Evolutionary conservation across 2,329 filamentous ascomycete species (phyloP), one percentile per base, ranked within the genome.

Genomic region (Ophiostoma quercus): DNA sequence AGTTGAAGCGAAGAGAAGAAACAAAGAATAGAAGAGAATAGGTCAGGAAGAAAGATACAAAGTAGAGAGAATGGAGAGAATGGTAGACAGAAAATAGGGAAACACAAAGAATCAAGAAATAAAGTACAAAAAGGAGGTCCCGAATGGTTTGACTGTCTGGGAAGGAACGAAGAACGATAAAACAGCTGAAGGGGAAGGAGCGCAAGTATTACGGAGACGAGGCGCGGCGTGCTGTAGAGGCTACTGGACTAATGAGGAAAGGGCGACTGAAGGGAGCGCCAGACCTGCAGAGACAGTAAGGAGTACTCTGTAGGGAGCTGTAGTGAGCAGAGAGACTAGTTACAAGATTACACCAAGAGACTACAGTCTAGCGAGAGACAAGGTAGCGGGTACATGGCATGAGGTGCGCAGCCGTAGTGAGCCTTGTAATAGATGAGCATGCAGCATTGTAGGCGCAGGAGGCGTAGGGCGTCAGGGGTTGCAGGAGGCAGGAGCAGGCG

Each of bases 1-100:
- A 63, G 29, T 29, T n/a, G 62, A 43, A 68, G 67, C 47, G 51
- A 66, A 8, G 9, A 6, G 22, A 62, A 68, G 63, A 66, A 67
- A 34, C 11, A 57, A 57, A 37, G 19, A 63, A 34, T 16, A n/a
- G 34, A 14, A 39, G 34, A 6, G 11, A 37, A 54, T 34, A 34
- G 34, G 25, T 29, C 25, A 32, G 47, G 39, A 47, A 34, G 57
- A 60, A 71, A 65, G n/a, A 25, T 9, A 25, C 22, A 54, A n/a
- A 54, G 11, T 9, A 9, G n/a, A 51, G 29, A 63, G 19, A 65
- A 57, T 47, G 19, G 39, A 32, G 25, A 29, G 25, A 29, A 29
- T 29, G 25, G 25, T 29, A 29, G 25, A 63, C 37, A 54, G 47
- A 66, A 14, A 51, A 66, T 22, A 39, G 22, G 16, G 41, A 66